Evolutionary conservation across 1,284 basidiomycete species (phyloP).

Genomic region (Athelia psychrophila): DNA sequence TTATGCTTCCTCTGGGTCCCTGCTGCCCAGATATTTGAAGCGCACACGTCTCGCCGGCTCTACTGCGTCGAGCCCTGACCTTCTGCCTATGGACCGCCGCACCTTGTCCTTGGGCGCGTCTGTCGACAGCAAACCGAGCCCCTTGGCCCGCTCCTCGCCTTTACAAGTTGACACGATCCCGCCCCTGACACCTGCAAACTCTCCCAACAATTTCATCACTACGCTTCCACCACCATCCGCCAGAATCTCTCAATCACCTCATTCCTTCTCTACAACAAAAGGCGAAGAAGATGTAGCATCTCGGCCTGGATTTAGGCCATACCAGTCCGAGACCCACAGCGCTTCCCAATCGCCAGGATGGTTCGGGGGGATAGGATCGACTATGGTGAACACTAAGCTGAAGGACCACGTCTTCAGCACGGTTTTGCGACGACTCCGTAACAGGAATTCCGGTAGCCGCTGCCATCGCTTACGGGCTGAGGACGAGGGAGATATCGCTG

Average conservation of each 20-base stretch:
- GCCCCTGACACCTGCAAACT: slow-evolving; percentile 54
- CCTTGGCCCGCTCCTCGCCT: slow-evolving; percentile 38
- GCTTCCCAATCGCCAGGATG: slow-evolving; percentile 38
- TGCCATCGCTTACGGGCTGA: slow-evolving; percentile 42
- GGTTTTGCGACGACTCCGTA: slow-evolving; percentile 70
- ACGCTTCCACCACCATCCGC: neutral
- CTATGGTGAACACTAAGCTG: slow-evolving; percentile 87
- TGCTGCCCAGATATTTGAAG: too few species aligned
- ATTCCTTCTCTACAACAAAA: slow-evolving; percentile 18
- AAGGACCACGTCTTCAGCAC: slow-evolving; percentile 93
- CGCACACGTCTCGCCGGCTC: slow-evolving; percentile 30
- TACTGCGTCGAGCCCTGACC: slow-evolving; percentile 65
- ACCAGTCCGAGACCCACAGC: slow-evolving; percentile 33
- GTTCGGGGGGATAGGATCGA: slow-evolving; percentile 88
- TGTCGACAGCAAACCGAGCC: slow-evolving; percentile 31
- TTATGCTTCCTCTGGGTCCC: slow-evolving; percentile 24
- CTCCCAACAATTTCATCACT: slow-evolving; percentile 35
- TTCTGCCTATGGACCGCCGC: slow-evolving; percentile 25
- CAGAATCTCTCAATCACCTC: slow-evolving; percentile 6
- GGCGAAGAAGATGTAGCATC: slow-evolving; percentile 24
- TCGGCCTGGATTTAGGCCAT: slow-evolving; percentile 35
- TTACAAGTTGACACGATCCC: slow-evolving; percentile 35
- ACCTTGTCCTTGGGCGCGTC: neutral
- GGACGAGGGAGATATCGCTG: slow-evolving; percentile 39
- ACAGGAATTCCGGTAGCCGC: slow-evolving; percentile 30